These are phyloP conservation scores for Podaxis sp. DNA, from an alignment of 768 basidiomycete species.

Conservation along the genomic window DNA sequence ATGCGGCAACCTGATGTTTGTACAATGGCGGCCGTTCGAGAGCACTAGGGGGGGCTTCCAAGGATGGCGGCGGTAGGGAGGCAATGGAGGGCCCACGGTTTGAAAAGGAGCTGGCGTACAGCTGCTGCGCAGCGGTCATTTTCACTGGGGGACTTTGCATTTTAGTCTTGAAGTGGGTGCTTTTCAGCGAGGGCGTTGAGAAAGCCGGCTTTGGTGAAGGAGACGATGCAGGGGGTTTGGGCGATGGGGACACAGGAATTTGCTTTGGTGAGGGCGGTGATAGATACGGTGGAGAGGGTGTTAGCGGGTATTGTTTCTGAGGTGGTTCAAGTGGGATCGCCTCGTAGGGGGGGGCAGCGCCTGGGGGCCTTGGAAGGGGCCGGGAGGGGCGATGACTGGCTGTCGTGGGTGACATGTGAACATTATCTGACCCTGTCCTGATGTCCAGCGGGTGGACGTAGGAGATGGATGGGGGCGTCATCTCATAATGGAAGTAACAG, in stretches of 20 bases:
- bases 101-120: constrained; percentile 19
- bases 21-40: constrained; percentile 2
- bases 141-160: constrained; percentile 4
- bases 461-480: constrained; percentile 1
- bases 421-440: neutral
- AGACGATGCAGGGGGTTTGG: neutral
- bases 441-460: constrained; percentile 4
- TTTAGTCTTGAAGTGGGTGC: neutral
- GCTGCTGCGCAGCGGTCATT: constrained; percentile 17
- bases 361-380: constrained; percentile 9
- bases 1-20: constrained; percentile 5
- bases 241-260: neutral
- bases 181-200: neutral
- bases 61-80: constrained; percentile 3
- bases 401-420: neutral
- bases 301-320: neutral
- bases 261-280: neutral
- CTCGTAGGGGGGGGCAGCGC: neutral
- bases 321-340: neutral
- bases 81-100: neutral
- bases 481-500: constrained; percentile 8
- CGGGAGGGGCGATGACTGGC: neutral
- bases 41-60: neutral
- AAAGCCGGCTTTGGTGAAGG: neutral
- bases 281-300: neutral